A percentile compares a stretch with the other conserved stretches of the same genome.
These are phyloP conservation scores for Nothopassalora personata DNA, from an alignment of 2,329 filamentous ascomycete genomes.

Conservation along the genomic window DNA sequence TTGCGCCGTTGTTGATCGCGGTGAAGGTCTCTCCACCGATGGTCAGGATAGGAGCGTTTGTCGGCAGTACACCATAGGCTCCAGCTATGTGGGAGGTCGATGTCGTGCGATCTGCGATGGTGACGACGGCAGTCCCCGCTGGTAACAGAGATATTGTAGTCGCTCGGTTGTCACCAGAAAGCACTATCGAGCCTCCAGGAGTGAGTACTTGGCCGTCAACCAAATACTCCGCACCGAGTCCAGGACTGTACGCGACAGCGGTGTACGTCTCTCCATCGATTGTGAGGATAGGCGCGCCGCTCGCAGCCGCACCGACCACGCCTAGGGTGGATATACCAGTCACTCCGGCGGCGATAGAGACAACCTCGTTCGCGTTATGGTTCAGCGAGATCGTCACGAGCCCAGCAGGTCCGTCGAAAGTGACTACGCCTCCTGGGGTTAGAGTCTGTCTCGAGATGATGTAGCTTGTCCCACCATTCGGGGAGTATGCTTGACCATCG, in stretches of 20 bases:
- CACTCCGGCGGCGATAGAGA: slow-evolving; percentile 18
- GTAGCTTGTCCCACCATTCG: slow-evolving; percentile 27
- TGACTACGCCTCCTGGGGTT: slow-evolving; percentile 24
- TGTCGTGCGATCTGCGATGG: slow-evolving; percentile 15
- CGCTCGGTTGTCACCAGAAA: slow-evolving; percentile 20
- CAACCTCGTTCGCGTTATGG: slow-evolving; percentile 28
- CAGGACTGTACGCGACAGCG: slow-evolving; percentile 21
- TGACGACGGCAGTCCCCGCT: slow-evolving; percentile 28
- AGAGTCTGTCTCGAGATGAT: slow-evolving; percentile 25
- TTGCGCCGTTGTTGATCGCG: slow-evolving; percentile 26
- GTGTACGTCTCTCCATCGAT: slow-evolving; percentile 25
- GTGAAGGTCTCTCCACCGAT: slow-evolving; percentile 29
- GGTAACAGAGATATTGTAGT: slow-evolving; percentile 33
- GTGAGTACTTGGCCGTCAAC: slow-evolving; percentile 36
- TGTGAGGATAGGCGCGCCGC: slow-evolving; percentile 25
- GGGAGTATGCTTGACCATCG: slow-evolving; percentile 23
- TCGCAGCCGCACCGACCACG: slow-evolving; percentile 11
- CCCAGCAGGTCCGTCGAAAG: slow-evolving; percentile 18
- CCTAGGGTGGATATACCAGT: slow-evolving; percentile 23
- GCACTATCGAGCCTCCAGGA: slow-evolving; percentile 30
- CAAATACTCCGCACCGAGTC: slow-evolving; percentile 33
- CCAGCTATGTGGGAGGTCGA: slow-evolving; percentile 25
- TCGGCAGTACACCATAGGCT: slow-evolving; percentile 23
- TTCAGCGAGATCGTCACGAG: slow-evolving; percentile 29
- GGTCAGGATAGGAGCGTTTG: slow-evolving; percentile 29